A percentile compares a stretch with the other conserved stretches of the same genome.
phyloP scores from a whole-genome alignment of 257 asterid genomes.

The Solanum bulbocastanum region DNA sequence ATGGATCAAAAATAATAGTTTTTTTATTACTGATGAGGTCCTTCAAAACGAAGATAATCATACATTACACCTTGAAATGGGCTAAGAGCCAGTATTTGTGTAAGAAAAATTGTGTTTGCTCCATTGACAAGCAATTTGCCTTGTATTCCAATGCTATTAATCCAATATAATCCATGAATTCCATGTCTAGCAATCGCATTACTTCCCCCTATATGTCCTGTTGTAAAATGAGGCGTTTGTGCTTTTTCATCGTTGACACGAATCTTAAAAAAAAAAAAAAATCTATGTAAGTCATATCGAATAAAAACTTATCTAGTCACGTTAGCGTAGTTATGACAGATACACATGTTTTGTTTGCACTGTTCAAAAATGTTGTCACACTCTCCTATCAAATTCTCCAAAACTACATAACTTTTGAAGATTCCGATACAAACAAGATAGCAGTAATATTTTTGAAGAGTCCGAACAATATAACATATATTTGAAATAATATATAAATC shows the following conservation, averaged over 20 bases:
- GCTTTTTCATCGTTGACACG: constrained; percentile 21
- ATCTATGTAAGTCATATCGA: too few relatives aligned
- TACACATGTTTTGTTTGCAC: not conserved
- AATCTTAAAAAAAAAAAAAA: constrained; percentile 9
- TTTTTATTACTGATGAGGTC: constrained; percentile 1
- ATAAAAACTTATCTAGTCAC: not conserved
- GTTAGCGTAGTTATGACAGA: not conserved
- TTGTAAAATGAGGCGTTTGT: constrained; percentile 14
- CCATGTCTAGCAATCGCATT: constrained; percentile 60
- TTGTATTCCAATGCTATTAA: constrained; percentile 13
- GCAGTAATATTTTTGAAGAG: not conserved
- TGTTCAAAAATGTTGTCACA: not conserved
- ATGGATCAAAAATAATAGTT: fast-evolving
- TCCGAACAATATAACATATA: not conserved
- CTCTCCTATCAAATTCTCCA: too few relatives aligned
- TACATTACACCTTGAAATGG: constrained; percentile 34
- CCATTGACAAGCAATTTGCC: constrained; percentile 24
- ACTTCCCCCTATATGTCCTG: constrained; percentile 34
- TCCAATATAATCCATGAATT: constrained; percentile 2
- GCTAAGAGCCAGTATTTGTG: constrained; percentile 9
- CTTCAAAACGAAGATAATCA: constrained; percentile 41
- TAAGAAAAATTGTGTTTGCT: constrained; percentile 27
- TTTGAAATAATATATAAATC: not conserved
- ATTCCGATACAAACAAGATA: fast-evolving
- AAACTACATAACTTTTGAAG: not conserved